Base-by-base conservation (phyloP, 306 rosid genomes). In the Dalbergia cultrata region DNA sequence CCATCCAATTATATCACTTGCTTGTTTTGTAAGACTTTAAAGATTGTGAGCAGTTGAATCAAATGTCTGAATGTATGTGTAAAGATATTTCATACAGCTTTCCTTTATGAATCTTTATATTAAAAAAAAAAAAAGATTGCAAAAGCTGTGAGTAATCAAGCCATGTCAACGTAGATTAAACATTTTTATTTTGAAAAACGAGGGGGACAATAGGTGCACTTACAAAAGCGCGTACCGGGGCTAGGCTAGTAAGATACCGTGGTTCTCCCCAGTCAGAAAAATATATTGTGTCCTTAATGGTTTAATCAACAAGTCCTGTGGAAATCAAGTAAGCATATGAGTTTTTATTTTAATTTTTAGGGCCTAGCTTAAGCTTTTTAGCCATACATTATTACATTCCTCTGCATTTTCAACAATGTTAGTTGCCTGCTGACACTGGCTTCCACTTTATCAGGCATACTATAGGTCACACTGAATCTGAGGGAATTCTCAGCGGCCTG, bases 401-500 rank as follows among this genome's bases (percentile, higher is more conserved):
- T 50, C 18, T 45, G 9, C 16, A 47, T 67, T 76, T 65, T 37
- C 72, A 64, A 75, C 62, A 49, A 12, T 75, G 13, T 49, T 18
- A 49, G 54, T 16, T 50, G 19, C 16, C 8, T 76, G 72, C 13
- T 33, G 64, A 34, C 67, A 63, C 60, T 8, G 1, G 9, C 47
- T 21, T 7, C 47, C 5, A 50, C 65, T 59, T 10, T 43, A 73
- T 67, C 60, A 50, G 47, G 6, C n/a, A 58, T 70, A 26, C 41
- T 72, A 44, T 8, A 26, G 76, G 64, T 71, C 72, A 31, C 57
- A 31, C 57, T 58, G 19, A 47, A 67, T 59, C 76, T 65, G 9
- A 21, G 76, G 70, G 70, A 69, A 61, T 41, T 35, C 72, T 74
- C 57, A 35, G 83, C 84, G 71, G 85, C 82, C 88, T 72, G 5